Evolutionary conservation across 306 rosid species (phyloP), one percentile per base, ranked within the genome.

Genomic region (Vigna mungo): DNA sequence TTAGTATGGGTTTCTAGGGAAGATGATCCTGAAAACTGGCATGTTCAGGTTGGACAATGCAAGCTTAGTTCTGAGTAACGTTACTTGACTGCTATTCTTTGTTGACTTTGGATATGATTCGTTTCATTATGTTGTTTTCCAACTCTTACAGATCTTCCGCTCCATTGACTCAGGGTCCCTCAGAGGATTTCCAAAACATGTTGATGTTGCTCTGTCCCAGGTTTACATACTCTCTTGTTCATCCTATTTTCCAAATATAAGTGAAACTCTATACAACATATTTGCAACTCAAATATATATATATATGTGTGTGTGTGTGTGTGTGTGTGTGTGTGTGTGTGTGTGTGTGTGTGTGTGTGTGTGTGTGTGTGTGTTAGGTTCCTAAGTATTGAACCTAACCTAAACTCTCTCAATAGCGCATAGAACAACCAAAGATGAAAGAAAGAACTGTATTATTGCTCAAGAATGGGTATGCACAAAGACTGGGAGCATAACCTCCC

Each of bases 141-240:
- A 67, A 81, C 48, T 76, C 81, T 77, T 81, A 75, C 85, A 92
- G 99, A 92, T 96, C 49, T 86, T 96, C 58, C 90, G 99, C 81
- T 96, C 98, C 74, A 92, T 96, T 83, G 99, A 96, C 84, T 87
- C 92, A 3, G 98, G 98, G 62, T 96, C 98, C 70, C 78, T 96
- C 72, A 91, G 84, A 87, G 97, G 98, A 71, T 96, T 96, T 88
- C 97, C 98, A 51, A 96, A 78, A 83, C 55, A 23, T 17, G 87
- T 79, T 62, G 68, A 25, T 10, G 17, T 2, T 41, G 99, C 90
- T 53, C 54, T 23, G 73, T 54, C 82, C 51, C 85, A 72, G 97
- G 98, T 95, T 71, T 59, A 44, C 70, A n/a, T 68, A 30, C 82
- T 71, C 77, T 34, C 59, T 71, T 36, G 55, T 49, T 20, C 65